Evolutionary conservation across 1,139 yeast genomes (phyloP).

Genomic region (Debaryomyces coudertii): DNA sequence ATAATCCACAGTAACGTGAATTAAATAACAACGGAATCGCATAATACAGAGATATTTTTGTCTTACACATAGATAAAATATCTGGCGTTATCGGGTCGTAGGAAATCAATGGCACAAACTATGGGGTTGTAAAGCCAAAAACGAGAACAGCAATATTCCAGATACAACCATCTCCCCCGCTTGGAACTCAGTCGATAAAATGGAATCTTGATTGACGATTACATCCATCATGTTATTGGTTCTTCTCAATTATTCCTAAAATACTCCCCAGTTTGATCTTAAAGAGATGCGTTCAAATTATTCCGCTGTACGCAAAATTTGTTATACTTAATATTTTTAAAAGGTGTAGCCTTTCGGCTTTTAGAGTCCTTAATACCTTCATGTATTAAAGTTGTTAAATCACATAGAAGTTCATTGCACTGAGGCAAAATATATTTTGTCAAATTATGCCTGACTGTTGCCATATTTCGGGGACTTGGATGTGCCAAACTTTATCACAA

Average conservation of each 20-base stretch:
- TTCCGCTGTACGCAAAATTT: constrained; percentile 38
- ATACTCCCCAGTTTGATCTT: constrained; percentile 12
- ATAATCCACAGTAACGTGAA: constrained; percentile 21
- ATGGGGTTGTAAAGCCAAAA: constrained; percentile 33
- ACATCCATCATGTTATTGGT: constrained; percentile 21
- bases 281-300: constrained; percentile 31
- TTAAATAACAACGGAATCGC: constrained; percentile 18
- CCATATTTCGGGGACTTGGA: constrained; percentile 12
- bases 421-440: constrained; percentile 9
- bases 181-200: not conserved
- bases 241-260: constrained; percentile 10
- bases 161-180: constrained; percentile 23
- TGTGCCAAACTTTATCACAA: constrained; percentile 6
- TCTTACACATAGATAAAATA: constrained; percentile 19
- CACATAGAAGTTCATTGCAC: constrained; percentile 10
- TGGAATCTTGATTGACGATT: constrained; percentile 11
- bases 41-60: constrained; percentile 11
- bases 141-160: constrained; percentile 28
- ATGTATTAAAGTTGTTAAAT: constrained; percentile 4
- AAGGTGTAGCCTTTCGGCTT: constrained; percentile 19
- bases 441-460: constrained; percentile 10
- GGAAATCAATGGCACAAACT: constrained; percentile 29
- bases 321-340: constrained; percentile 29
- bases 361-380: not conserved
- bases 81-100: constrained; percentile 19